Evolutionary conservation across 2,329 filamentous ascomycete genomes (phyloP).

Genomic region (Arthrobotrys sphaeroides): DNA sequence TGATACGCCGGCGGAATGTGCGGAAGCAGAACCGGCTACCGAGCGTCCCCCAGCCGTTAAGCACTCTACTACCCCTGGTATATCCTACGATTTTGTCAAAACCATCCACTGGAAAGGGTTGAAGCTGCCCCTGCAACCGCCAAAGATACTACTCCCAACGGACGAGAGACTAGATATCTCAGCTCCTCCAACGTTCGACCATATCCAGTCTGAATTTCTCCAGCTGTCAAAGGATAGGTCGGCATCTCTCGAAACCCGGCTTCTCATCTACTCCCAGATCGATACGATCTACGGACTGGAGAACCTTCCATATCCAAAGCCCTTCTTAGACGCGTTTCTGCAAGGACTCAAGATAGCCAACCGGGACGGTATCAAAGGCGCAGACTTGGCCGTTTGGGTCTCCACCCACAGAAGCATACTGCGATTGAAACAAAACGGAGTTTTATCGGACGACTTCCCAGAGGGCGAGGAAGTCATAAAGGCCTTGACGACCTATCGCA

Average conservation of each 20-base stretch:
- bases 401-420: not conserved
- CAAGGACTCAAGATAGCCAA: not conserved
- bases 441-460: not conserved
- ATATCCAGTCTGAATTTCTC: not conserved
- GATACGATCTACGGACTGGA: constrained; percentile 17
- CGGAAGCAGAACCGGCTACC: not conserved
- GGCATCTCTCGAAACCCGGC: not conserved
- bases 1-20: too few species aligned
- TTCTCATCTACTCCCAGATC: constrained; percentile 31
- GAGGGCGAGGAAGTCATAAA: not conserved
- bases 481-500: too few species aligned
- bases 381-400: not conserved
- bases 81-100: not conserved
- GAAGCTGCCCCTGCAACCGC: not conserved
- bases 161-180: not conserved
- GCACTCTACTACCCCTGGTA: not conserved
- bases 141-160: not conserved
- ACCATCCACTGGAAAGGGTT: not conserved
- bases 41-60: not conserved
- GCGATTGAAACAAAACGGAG: not conserved
- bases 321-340: not conserved
- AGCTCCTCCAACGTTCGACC: not conserved
- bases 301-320: not conserved
- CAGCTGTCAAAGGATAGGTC: not conserved
- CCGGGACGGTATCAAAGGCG: not conserved